A percentile compares a stretch with the other conserved stretches of the same genome.
Evolutionary conservation across 495 filamentous ascomycete genomes (phyloP).

Genomic region (Lophiotrema nucula): DNA sequence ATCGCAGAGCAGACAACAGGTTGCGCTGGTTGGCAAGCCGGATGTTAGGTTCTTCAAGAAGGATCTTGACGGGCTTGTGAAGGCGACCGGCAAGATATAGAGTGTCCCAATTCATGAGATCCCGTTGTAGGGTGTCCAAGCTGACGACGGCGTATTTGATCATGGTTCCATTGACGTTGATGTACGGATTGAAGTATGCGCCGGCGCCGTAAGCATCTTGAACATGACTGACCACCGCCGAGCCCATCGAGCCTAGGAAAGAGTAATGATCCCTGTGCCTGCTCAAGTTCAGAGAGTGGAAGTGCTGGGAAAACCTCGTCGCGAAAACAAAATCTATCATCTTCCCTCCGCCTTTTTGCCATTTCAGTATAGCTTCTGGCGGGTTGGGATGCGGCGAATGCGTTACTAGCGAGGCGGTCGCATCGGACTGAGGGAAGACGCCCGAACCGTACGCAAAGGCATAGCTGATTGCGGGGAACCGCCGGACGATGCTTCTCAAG

Average conservation of each 20-base stretch:
- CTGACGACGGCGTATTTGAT: constrained; percentile 99
- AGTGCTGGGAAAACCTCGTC: constrained; percentile 91
- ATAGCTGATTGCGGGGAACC: constrained; percentile 93
- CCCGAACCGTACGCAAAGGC: constrained; percentile 97
- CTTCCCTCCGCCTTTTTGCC: constrained; percentile 82
- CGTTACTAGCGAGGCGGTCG: constrained; percentile 45
- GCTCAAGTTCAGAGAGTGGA: constrained; percentile 86
- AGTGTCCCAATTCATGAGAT: constrained; percentile 86
- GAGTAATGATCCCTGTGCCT: constrained; percentile 95
- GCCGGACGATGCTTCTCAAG: constrained; percentile 83
- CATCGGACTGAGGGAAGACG: constrained; percentile 76
- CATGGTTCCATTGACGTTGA: constrained; percentile 90
- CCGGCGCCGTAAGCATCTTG: constrained; percentile 90
- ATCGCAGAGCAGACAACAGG: constrained; percentile 83
- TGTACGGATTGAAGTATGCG: constrained; percentile 95
- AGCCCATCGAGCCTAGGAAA: constrained; percentile 77
- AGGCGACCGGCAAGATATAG: constrained; percentile 91
- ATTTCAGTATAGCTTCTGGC: constrained; percentile 70
- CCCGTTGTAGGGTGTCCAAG: constrained; percentile 77
- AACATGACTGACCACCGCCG: constrained; percentile 73
- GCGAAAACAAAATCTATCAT: constrained; percentile 99
- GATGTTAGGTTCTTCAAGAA: constrained; percentile 87
- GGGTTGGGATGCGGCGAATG: constrained; percentile 70
- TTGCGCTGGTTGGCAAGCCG: constrained; percentile 94
- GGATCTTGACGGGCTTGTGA: constrained; percentile 96